Conservation (phyloP, 192 early-diverging fungal genomes). For the Coemansia sp. region DNA sequence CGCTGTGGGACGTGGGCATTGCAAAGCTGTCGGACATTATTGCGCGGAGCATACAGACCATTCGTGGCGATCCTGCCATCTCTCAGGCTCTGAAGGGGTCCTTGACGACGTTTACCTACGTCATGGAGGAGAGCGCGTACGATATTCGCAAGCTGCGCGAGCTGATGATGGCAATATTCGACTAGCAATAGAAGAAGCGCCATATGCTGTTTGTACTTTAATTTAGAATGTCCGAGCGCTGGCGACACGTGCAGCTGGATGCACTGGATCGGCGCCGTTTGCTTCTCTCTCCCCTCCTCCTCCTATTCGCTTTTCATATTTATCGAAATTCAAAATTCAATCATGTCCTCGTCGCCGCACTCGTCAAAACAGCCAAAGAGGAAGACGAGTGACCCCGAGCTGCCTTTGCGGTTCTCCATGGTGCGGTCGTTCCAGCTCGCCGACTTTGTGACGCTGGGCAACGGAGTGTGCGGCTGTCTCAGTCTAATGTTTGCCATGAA, state of each 20-base stretch:
- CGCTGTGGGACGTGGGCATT: slow-evolving; percentile 84
- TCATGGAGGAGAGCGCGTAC: slow-evolving; percentile 63
- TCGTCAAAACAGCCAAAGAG: slow-evolving; percentile 21
- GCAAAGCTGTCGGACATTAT: slow-evolving; percentile 77
- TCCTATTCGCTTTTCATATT: not conserved
- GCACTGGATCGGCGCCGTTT: not conserved
- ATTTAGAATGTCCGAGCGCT: slow-evolving; percentile 2
- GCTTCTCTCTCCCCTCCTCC: not conserved
- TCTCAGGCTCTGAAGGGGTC: slow-evolving; percentile 66
- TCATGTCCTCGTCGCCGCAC: not conserved
- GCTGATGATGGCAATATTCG: slow-evolving; percentile 50
- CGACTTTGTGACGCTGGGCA: slow-evolving; percentile 83
- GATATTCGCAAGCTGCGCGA: slow-evolving; percentile 55
- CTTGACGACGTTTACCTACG: slow-evolving; percentile 87
- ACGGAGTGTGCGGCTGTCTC: slow-evolving; percentile 73
- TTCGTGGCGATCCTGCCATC: slow-evolving; percentile 76
- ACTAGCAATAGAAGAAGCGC: not conserved
- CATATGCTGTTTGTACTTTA: not conserved
- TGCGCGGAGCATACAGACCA: slow-evolving; percentile 73
- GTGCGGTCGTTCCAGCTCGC: slow-evolving; percentile 71
- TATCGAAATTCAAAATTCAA: not conserved
- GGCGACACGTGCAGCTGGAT: not conserved
- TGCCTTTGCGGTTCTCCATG: slow-evolving; percentile 53
- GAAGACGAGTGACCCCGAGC: slow-evolving; percentile 40
- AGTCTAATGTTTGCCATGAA: slow-evolving; percentile 73